Evolutionary conservation across 352 stramenopile species (phyloP), one percentile per base, ranked within the genome.

Genomic region (Pythium biforme): DNA sequence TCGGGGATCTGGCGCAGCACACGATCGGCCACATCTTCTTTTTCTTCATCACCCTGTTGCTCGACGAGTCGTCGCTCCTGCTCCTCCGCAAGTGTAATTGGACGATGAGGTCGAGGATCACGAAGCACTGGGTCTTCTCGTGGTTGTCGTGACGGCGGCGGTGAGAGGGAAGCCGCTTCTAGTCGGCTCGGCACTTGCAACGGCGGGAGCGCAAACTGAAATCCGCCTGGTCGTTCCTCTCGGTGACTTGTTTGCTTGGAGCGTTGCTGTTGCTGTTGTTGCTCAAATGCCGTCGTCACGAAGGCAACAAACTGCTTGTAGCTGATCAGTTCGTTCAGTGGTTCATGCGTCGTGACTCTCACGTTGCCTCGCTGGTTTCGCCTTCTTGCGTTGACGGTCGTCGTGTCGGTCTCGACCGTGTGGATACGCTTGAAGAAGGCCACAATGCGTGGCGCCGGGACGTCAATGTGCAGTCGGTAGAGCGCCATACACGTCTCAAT

Each of bases 231-330:
- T 43, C 37, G 37, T 43, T 12, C 22, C 20, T n/a, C 14, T 33
- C 23, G 17, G 20, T 33, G 31, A 41, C 22, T 23, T 47, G n/a
- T 29, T 29, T 19, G 12, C 4, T 47, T 4, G 10, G n/a, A 4
- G 22, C 22, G 43, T n/a, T n/a, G n/a, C 51, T 62, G 40, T 15
- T 60, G 66, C 15, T 54, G 29, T 45, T 76, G 65, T 22, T 66
- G 60, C n/a, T 68, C 56, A 41, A 73, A 69, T 14, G 80, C 83
- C 41, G 78, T 75, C 0, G 79, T 86, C 26, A 89, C 70, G 55
- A 92, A 90, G 4, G 81, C 83, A 22, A 82, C 72, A 47, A 92
- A 92, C 55, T 89, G 79, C 51, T 86, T 88, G 67, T 84, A 92
- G 62, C 72, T 90, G 47, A 92, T 92, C 47, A 89, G 62, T 58